A percentile compares a stretch with the other conserved stretches of the same genome.
phyloP scores from a whole-genome alignment of 768 basidiomycete species.

The Hypsizygus marmoreus region DNA sequence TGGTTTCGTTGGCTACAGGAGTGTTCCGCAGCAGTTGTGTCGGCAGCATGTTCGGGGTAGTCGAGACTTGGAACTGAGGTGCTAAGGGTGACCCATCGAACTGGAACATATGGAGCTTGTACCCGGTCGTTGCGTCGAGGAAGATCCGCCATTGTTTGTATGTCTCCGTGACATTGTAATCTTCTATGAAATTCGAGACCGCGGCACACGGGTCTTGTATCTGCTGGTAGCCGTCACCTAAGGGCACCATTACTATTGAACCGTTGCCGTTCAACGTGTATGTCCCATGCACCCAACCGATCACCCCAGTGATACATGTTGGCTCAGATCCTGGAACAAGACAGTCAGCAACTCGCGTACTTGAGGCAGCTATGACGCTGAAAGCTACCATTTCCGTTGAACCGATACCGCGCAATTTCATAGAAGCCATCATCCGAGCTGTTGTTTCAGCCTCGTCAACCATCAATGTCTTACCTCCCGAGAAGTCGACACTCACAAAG shows the following conservation, averaged over 20 bases:
- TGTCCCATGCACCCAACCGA: slow-evolving; percentile 89
- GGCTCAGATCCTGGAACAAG: slow-evolving; percentile 67
- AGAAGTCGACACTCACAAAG: slow-evolving; percentile 67
- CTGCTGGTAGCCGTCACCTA: slow-evolving; percentile 91
- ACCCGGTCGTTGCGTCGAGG: slow-evolving; percentile 59
- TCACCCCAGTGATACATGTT: slow-evolving; percentile 84
- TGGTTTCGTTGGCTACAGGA: slow-evolving; percentile 18
- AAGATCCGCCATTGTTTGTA: slow-evolving; percentile 72
- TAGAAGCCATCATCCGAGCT: slow-evolving; percentile 79
- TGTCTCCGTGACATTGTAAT: slow-evolving; percentile 76
- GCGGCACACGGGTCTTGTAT: slow-evolving; percentile 93
- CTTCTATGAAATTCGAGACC: slow-evolving; percentile 82
- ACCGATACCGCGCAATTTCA: slow-evolving; percentile 90
- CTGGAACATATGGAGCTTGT: slow-evolving; percentile 75
- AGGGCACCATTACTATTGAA: slow-evolving; percentile 72
- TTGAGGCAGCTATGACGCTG: neutral
- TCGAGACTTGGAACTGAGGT: slow-evolving; percentile 66
- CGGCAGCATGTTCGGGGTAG: slow-evolving; percentile 86
- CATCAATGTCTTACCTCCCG: slow-evolving; percentile 3
- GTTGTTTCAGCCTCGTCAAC: slow-evolving; percentile 10
- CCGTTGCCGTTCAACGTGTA: slow-evolving; percentile 73
- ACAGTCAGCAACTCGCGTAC: slow-evolving; percentile 3
- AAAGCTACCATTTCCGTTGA: slow-evolving; percentile 74
- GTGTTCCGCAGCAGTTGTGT: slow-evolving; percentile 65
- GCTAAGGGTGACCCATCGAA: slow-evolving; percentile 79